These are phyloP conservation scores for Bryum argenteum DNA, from an alignment of 225 moss, liverwort and hornwort genomes.

Conservation along the genomic window DNA sequence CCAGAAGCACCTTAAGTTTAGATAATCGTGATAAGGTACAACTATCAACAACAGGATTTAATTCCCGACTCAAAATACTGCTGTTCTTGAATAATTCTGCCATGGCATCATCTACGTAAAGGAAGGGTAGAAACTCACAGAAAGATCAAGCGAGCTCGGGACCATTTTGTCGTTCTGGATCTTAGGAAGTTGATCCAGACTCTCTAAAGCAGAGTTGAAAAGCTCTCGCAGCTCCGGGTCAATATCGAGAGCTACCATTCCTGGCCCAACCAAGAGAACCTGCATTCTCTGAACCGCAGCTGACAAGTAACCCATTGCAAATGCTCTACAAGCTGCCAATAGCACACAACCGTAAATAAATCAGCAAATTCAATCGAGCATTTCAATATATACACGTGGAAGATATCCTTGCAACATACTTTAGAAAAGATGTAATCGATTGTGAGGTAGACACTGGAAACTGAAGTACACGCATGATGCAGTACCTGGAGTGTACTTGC, in stretches of 20 bases:
- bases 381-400: neutral
- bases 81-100: neutral
- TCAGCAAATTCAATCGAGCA: conserved; percentile 12
- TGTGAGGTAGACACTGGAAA: neutral
- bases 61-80: neutral
- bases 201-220: conserved; percentile 81
- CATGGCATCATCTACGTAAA: neutral
- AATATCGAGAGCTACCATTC: conserved; percentile 99
- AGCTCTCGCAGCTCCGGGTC: conserved; percentile 94
- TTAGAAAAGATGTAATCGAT: neutral
- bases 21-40: neutral
- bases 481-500: conserved; percentile 91
- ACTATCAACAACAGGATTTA: neutral
- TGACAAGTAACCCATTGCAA: conserved; percentile 88
- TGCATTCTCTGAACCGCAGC: conserved; percentile 89
- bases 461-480: neutral
- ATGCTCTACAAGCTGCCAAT: conserved; percentile 77
- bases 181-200: conserved; percentile 86
- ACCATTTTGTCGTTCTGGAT: conserved; percentile 85
- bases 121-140: conserved; percentile 36
- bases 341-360: neutral
- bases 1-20: conserved; percentile 10
- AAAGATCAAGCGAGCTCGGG: conserved; percentile 73
- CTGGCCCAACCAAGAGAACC: conserved; percentile 85
- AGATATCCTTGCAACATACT: neutral